phyloP scores from a whole-genome alignment of 306 rosid species.

The Inga oerstediana region DNA sequence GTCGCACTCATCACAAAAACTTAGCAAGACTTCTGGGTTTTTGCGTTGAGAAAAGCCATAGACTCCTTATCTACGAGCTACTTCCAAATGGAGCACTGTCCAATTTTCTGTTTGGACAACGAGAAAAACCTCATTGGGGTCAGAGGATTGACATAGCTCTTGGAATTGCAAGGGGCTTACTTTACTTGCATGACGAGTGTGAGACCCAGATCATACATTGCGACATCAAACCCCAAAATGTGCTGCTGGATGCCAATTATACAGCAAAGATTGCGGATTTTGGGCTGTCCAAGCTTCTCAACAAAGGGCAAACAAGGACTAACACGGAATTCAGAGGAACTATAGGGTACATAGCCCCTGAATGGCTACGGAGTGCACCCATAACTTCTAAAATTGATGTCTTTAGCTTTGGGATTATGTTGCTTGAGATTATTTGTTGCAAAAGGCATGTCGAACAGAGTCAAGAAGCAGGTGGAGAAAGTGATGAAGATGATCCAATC shows the following conservation, averaged over 20 bases:
- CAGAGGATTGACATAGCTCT: constrained; percentile 43
- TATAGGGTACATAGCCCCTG: constrained; percentile 47
- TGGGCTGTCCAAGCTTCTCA: constrained; percentile 45
- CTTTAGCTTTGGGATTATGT: constrained; percentile 43
- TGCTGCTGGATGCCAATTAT: constrained; percentile 41
- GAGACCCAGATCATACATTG: constrained; percentile 47
- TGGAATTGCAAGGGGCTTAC: constrained; percentile 41
- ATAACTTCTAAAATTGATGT: constrained; percentile 42
- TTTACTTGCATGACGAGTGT: constrained; percentile 44
- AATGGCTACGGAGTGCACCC: constrained; percentile 42
- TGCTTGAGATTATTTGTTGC: constrained; percentile 40
- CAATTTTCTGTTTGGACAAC: constrained; percentile 30
- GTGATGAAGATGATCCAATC: constrained; percentile 31
- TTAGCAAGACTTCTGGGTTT: constrained; percentile 43
- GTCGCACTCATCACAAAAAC: constrained; percentile 46
- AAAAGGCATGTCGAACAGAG: constrained; percentile 26
- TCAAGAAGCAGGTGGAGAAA: constrained; percentile 18
- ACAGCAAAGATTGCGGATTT: constrained; percentile 44
- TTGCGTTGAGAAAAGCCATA: constrained; percentile 37
- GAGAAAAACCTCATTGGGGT: constrained; percentile 37
- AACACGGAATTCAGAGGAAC: constrained; percentile 41
- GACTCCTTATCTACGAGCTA: constrained; percentile 40
- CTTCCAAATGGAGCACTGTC: constrained; percentile 41
- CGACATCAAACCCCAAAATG: constrained; percentile 48
- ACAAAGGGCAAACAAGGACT: constrained; percentile 43